Percentiles rank a stretch among this genome's conserved stretches.
Conservation (phyloP, 768 basidiomycete species). For the Russula emetica region DNA sequence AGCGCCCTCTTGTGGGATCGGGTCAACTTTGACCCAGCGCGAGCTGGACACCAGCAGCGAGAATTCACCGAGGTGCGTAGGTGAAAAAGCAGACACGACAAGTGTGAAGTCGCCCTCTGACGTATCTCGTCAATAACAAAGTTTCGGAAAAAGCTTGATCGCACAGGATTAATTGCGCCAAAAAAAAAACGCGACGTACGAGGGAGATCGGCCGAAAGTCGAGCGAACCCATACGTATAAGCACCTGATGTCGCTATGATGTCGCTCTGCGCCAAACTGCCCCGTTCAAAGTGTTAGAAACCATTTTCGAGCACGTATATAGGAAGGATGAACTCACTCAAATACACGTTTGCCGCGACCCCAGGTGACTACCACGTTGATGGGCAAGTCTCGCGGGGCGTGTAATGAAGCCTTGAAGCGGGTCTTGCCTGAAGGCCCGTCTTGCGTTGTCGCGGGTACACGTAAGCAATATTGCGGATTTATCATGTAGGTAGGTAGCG, state of each 20-base stretch:
- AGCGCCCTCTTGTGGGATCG: slow-evolving; percentile 82
- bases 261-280: slow-evolving; percentile 60
- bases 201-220: slow-evolving; percentile 46
- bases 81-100: slow-evolving; percentile 82
- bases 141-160: background rate
- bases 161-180: slow-evolving; percentile 14
- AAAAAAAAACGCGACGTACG: slow-evolving; percentile 39
- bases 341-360: slow-evolving; percentile 67
- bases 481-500: slow-evolving; percentile 74
- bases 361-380: slow-evolving; percentile 73
- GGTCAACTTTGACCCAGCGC: slow-evolving; percentile 52
- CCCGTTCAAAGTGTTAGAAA: background rate
- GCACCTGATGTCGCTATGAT: slow-evolving; percentile 70
- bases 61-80: slow-evolving; percentile 62
- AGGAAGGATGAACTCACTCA: slow-evolving; percentile 51
- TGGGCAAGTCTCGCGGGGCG: slow-evolving; percentile 59
- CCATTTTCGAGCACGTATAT: background rate
- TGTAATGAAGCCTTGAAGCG: slow-evolving; percentile 46
- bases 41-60: slow-evolving; percentile 61
- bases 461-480: slow-evolving; percentile 85
- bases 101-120: slow-evolving; percentile 80
- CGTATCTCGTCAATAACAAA: background rate
- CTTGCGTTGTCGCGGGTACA: slow-evolving; percentile 39
- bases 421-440: slow-evolving; percentile 35
- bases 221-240: slow-evolving; percentile 75